Conservation (phyloP, 768 basidiomycete species). For the Suillus plorans region DNA sequence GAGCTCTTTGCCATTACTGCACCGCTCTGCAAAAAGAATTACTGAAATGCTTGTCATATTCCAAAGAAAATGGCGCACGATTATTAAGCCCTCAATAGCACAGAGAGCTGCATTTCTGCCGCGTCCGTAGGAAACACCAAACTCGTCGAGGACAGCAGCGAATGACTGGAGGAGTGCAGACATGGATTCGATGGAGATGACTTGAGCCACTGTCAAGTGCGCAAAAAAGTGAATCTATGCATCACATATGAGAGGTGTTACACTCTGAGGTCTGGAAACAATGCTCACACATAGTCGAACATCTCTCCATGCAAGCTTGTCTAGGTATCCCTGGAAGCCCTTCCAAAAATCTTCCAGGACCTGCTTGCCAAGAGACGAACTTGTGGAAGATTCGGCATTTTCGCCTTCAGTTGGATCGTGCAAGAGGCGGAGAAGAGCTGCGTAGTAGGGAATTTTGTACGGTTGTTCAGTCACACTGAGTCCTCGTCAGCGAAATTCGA, state of each 20-base stretch:
- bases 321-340: conserved; percentile 85
- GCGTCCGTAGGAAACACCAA: conserved; percentile 82
- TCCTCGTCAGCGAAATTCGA: conserved; percentile 10
- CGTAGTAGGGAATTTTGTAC: conserved; percentile 90
- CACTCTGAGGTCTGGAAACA: background rate
- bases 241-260: conserved; percentile 8
- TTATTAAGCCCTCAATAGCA: conserved; percentile 79
- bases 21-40: conserved; percentile 53
- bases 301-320: conserved; percentile 89
- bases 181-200: conserved; percentile 79
- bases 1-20: conserved; percentile 60
- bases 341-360: conserved; percentile 89
- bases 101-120: conserved; percentile 80
- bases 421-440: conserved; percentile 72
- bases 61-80: conserved; percentile 41
- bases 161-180: conserved; percentile 80
- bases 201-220: conserved; percentile 72
- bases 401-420: conserved; percentile 47
- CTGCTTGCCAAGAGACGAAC: conserved; percentile 58
- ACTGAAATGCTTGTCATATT: background rate
- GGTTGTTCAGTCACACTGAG: conserved; percentile 86
- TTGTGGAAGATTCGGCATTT: conserved; percentile 28
- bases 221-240: conserved; percentile 90
- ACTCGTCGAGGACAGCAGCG: conserved; percentile 83
- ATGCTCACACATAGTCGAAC: conserved; percentile 79